These are phyloP conservation scores for Collybia sp. DNA, from an alignment of 768 basidiomycete species.

Conservation along the genomic window DNA sequence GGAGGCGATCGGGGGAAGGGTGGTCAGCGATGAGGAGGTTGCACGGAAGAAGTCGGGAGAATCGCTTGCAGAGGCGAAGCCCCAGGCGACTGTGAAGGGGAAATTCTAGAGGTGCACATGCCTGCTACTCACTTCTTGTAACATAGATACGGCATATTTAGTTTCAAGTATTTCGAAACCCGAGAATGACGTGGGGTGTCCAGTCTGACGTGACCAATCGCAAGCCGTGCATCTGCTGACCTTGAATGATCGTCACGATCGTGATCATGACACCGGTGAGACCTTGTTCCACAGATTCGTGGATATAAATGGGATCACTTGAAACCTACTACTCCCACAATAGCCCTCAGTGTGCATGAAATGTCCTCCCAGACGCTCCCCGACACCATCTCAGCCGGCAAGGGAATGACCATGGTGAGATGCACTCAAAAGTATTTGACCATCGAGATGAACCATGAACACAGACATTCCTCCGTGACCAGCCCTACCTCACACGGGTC, in stretches of 20 bases:
- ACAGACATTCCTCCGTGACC: constrained; percentile 26
- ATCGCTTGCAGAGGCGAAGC: too few species aligned
- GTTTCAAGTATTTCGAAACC: constrained; percentile 8
- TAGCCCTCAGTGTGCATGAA: not conserved
- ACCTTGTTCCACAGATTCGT: too few species aligned
- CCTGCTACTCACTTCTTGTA: too few species aligned
- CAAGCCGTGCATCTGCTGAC: too few species aligned
- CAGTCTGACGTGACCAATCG: too few species aligned
- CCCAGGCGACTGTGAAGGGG: too few species aligned
- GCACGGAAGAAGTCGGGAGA: constrained; percentile 29
- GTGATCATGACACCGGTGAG: too few species aligned
- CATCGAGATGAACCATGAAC: not conserved
- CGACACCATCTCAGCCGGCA: constrained; percentile 8
- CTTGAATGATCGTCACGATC: too few species aligned
- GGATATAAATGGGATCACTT: constrained; percentile 9
- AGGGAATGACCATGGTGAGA: constrained; percentile 14
- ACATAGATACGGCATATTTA: too few species aligned
- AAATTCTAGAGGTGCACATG: too few species aligned
- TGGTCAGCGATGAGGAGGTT: constrained; percentile 65
- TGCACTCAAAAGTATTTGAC: not conserved
- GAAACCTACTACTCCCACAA: too few species aligned
- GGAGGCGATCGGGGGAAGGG: constrained; percentile 47
- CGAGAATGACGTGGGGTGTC: not conserved
- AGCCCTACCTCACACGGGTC: constrained; percentile 19
- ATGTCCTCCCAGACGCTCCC: constrained; percentile 2